Percentiles rank a stretch among this genome's conserved stretches.
These are phyloP conservation scores for Prunus armeniaca DNA, from an alignment of 306 rosid species.

Conservation along the genomic window DNA sequence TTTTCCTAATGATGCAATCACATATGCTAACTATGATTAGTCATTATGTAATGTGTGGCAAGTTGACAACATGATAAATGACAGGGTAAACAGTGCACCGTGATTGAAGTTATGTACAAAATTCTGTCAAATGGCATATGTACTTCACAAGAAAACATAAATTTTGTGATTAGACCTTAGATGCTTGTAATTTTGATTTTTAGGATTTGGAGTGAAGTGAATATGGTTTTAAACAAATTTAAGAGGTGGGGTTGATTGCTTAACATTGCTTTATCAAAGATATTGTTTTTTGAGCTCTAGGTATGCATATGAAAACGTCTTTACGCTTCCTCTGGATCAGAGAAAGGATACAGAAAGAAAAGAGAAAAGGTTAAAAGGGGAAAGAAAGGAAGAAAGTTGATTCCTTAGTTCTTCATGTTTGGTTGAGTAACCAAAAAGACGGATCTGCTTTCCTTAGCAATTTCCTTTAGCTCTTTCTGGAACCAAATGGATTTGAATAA, in stretches of 20 bases:
- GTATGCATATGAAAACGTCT: conserved; percentile 18
- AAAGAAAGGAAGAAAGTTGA: conserved; percentile 40
- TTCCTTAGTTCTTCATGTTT: conserved; percentile 41
- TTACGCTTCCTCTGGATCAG: conserved; percentile 62
- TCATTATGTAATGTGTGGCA: background rate
- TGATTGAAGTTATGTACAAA: background rate
- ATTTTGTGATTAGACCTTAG: background rate
- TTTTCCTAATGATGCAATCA: background rate
- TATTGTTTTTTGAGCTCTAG: background rate
- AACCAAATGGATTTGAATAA: conserved; percentile 29
- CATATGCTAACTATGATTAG: background rate
- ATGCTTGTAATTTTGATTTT: background rate
- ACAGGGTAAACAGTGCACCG: background rate
- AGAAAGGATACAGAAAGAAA: conserved; percentile 32
- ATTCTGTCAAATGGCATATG: background rate
- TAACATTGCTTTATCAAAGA: background rate
- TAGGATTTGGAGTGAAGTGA: background rate
- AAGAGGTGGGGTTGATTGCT: background rate
- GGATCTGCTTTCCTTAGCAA: conserved; percentile 32
- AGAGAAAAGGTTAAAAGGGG: conserved; percentile 32
- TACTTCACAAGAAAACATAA: background rate
- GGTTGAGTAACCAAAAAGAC: conserved; percentile 35
- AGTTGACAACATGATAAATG: background rate
- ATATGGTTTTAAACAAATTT: background rate
- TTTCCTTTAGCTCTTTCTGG: conserved; percentile 36